Base-by-base conservation (phyloP, 2,329 filamentous ascomycete genomes). In the Colletotrichum orchidophilum region DNA sequence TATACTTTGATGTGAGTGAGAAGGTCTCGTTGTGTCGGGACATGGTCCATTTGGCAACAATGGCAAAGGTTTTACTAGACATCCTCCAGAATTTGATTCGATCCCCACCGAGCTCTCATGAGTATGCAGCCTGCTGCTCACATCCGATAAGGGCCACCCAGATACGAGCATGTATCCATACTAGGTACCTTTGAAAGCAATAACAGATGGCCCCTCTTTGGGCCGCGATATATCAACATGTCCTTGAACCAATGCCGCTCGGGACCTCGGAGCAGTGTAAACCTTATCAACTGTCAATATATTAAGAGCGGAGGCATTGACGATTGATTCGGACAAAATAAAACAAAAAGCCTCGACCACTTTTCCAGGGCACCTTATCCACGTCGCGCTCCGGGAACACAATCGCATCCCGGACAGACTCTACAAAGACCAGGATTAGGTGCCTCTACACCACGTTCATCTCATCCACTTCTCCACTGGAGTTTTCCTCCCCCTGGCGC, bases 381-480 rank as follows among this genome's bases (percentile, higher is more conserved):
- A 61, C 57, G 42, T 64, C 57, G 52, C 50, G 54, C 50, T 60
- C 57, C 21, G 64, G 64, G 46, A 66, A 66, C 49, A 55, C 49
- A 24, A 33, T 61, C 26, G 33, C 27, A 63, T 33, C 50, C 63
- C 33, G 49, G 64, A 27, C 52, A 46, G 21, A 21, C 15, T 35
- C 27, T 26, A n/a, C 9, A 50, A 58, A 31, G 53, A 53, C 64
- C 52, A 54, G 68, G 68, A 57, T 39, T 57, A 33, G 64, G 24
- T 18, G n/a, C 58, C 42, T 50, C 49, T n/a, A 31, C 42, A 42
- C 63, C 57, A 58, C 42, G 63, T 68, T 63, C 58, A 58, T 59
- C 63, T 31, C 46, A 57, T 71, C 63, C 63, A 62, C 68, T 52
- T 58, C 64, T 31, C 68, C 63, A 68, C 52, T 42, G 11, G 18